Evolutionary conservation across 73 alveolate species (phyloP).

Genomic region (Effrenium voratum): DNA sequence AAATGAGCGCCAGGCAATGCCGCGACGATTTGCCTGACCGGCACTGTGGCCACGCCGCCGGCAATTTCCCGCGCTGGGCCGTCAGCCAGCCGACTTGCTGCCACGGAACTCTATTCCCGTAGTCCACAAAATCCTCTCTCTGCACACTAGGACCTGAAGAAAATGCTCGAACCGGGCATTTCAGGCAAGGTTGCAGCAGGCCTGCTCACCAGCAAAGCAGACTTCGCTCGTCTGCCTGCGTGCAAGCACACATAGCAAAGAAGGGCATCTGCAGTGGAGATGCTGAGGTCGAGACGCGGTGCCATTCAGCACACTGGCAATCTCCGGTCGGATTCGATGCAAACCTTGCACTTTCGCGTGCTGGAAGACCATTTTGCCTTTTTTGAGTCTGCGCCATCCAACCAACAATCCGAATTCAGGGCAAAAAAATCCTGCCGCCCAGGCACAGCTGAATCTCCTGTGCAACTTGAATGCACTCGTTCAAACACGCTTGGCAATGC

Average conservation of each 20-base stretch:
- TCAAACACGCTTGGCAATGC: too few species aligned
- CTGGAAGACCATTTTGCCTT: not conserved
- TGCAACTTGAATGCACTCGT: too few species aligned
- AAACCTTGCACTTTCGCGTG: conserved; percentile 9
- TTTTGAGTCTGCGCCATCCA: too few species aligned
- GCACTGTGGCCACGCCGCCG: not conserved
- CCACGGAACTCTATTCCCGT: conserved; percentile 49
- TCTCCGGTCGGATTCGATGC: conserved; percentile 80
- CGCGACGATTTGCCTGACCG: conserved; percentile 4
- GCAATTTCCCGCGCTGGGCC: too few species aligned
- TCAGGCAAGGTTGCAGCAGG: not conserved
- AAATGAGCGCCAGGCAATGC: not conserved
- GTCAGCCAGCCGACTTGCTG: not conserved
- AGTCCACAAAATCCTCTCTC: conserved; percentile 60
- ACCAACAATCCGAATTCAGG: not conserved
- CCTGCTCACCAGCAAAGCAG: not conserved
- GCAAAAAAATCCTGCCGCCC: not conserved
- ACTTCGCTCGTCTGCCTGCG: conserved; percentile 4
- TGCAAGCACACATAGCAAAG: not conserved
- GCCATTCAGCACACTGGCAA: conserved; percentile 12
- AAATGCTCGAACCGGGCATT: not conserved
- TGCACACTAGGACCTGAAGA: conserved; percentile 12
- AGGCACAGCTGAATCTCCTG: conserved; percentile 67
- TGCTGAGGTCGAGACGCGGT: not conserved
- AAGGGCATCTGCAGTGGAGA: not conserved